phyloP scores from a whole-genome alignment of 768 basidiomycete genomes.

The Cystofilobasidium ferigula region DNA sequence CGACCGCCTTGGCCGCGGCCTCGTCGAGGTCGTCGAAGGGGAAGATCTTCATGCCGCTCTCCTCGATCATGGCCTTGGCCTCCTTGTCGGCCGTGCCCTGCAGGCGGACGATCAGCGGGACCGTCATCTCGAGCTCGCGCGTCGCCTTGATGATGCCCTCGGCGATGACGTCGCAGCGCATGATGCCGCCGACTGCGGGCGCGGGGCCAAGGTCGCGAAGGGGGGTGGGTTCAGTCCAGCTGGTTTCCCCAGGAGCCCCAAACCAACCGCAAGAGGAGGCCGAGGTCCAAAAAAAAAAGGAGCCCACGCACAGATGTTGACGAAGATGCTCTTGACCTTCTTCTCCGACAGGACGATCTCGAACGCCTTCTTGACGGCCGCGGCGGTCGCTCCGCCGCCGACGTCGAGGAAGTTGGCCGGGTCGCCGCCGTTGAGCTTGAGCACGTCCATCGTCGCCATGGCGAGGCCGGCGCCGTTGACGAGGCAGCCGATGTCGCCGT shows the following conservation, averaged over 20 bases:
- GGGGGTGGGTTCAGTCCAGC: background rate
- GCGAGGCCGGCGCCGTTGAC: constrained; percentile 98
- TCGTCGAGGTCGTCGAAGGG: constrained; percentile 83
- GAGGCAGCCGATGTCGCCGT: constrained; percentile 90
- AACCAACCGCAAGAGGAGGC: background rate
- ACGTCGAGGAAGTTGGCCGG: constrained; percentile 99
- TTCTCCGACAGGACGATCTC: constrained; percentile 82
- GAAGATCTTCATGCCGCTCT: constrained; percentile 84
- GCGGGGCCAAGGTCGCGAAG: background rate
- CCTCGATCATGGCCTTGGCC: constrained; percentile 57
- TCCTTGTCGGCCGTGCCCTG: constrained; percentile 50
- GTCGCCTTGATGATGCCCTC: constrained; percentile 93
- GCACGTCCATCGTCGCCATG: constrained; percentile 99
- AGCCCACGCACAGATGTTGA: constrained; percentile 69
- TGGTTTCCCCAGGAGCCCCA: background rate
- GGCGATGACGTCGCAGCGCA: constrained; percentile 78
- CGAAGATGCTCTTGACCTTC: constrained; percentile 95
- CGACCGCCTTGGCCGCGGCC: constrained; percentile 52
- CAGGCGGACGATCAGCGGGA: constrained; percentile 84
- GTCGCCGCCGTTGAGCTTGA: constrained; percentile 81
- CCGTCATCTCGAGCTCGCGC: constrained; percentile 69
- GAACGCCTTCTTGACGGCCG: constrained; percentile 98
- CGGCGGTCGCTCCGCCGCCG: constrained; percentile 97
- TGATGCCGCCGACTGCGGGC: constrained; percentile 57
- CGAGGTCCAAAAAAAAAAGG: constrained; percentile 39